Percentiles rank a stretch among this genome's conserved stretches.
phyloP scores from a whole-genome alignment of 2,329 filamentous ascomycete species.

The Cercospora citrullina region DNA sequence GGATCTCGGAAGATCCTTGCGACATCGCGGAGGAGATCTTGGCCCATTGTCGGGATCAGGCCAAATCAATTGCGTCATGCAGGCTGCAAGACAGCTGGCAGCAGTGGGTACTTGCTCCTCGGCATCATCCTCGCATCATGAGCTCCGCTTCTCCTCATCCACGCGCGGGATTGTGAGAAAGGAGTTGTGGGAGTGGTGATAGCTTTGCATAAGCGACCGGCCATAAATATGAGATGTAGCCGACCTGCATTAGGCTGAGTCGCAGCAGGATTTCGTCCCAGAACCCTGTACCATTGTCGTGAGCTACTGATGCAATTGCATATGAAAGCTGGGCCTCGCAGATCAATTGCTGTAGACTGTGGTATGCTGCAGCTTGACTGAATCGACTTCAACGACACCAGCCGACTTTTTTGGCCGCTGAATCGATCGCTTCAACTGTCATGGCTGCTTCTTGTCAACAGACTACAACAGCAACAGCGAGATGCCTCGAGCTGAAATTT shows the following conservation, averaged over 20 bases:
- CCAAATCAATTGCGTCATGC: constrained; percentile 11
- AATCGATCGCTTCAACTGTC: neutral
- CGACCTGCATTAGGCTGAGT: neutral
- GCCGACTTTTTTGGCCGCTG: neutral
- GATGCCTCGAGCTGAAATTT: neutral
- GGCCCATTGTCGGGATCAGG: neutral
- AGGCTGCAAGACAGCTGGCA: constrained; percentile 2
- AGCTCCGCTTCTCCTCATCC: constrained; percentile 8
- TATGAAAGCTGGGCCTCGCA: neutral
- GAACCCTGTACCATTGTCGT: neutral
- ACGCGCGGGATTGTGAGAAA: neutral
- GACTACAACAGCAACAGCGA: neutral
- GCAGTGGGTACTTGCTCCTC: neutral
- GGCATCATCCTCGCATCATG: constrained; percentile 15
- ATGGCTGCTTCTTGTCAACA: neutral
- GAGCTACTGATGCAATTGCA: neutral
- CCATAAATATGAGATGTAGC: neutral
- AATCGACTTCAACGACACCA: neutral
- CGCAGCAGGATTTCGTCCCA: neutral
- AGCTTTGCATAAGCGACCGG: constrained; percentile 8
- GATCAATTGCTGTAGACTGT: neutral
- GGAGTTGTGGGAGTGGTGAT: neutral
- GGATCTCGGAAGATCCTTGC: neutral
- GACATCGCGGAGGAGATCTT: neutral
- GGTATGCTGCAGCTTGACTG: neutral